Percentiles rank a stretch among this genome's conserved stretches.
These are phyloP conservation scores for Melanogaster broomeanus DNA, from an alignment of 768 basidiomycete genomes.

Conservation along the genomic window DNA sequence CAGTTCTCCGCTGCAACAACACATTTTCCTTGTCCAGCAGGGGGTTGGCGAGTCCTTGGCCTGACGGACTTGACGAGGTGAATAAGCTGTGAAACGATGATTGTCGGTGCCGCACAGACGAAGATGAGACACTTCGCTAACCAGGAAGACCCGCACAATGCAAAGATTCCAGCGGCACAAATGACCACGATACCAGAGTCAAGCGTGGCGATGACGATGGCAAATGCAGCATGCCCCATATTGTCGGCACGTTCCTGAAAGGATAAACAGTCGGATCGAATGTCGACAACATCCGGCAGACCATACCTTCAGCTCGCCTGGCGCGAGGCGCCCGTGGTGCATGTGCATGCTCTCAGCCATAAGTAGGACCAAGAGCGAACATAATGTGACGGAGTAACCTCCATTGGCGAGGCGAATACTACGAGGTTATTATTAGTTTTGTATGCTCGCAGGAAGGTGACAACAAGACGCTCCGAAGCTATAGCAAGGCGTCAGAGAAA, in stretches of 20 bases:
- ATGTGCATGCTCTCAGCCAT: no score
- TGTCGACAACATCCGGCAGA: no score
- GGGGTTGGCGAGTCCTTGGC: not conserved
- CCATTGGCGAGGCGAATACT: no score
- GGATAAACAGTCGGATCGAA: no score
- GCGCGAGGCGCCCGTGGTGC: conserved; percentile 21
- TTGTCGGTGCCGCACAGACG: conserved; percentile 4
- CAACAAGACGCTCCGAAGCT: conserved; percentile 2
- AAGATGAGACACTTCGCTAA: conserved; percentile 14
- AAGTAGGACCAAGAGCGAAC: no score
- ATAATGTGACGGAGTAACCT: no score
- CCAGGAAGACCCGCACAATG: conserved; percentile 10
- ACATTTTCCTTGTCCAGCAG: not conserved
- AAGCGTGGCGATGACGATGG: conserved; percentile 15
- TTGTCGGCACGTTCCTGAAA: no score
- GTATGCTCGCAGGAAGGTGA: not conserved
- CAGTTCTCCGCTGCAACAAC: not conserved
- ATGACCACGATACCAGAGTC: conserved; percentile 21
- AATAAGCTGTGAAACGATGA: conserved; percentile 3
- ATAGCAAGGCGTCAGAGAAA: no score
- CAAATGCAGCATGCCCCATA: conserved; percentile 17
- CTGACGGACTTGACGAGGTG: not conserved
- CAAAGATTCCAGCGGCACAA: conserved; percentile 10
- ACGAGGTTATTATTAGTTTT: conserved; percentile 3
- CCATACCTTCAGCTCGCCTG: conserved; percentile 23